Percentiles rank a stretch among this genome's conserved stretches.
These are phyloP conservation scores for Phytophthora tubulina DNA, from an alignment of 352 stramenopile species.

Conservation along the genomic window DNA sequence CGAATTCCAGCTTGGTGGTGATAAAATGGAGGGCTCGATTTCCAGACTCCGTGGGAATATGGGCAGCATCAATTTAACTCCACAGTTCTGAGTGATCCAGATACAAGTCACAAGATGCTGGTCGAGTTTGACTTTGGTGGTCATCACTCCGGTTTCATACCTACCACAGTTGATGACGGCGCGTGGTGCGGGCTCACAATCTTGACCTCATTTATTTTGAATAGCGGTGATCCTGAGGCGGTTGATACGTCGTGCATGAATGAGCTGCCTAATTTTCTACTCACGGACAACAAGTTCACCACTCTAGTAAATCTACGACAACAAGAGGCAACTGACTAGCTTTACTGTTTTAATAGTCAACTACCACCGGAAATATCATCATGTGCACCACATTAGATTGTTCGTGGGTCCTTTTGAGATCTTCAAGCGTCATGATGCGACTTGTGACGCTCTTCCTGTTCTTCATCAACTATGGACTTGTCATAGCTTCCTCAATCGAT, in stretches of 20 bases:
- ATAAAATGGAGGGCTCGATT: conserved; percentile 55
- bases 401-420: conserved; percentile 10
- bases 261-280: conserved; percentile 37
- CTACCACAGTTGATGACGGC: conserved; percentile 39
- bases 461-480: conserved; percentile 10
- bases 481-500: neutral
- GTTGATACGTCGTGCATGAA: conserved; percentile 54
- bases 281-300: conserved; percentile 31
- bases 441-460: conserved; percentile 19
- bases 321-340: too few relatives aligned
- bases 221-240: conserved; percentile 32
- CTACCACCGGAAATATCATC: conserved; percentile 4
- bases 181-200: conserved; percentile 45
- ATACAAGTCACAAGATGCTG: conserved; percentile 48
- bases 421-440: conserved; percentile 20
- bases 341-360: too few relatives aligned
- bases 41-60: conserved; percentile 54
- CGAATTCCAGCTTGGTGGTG: conserved; percentile 47
- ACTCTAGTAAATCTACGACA: conserved; percentile 11
- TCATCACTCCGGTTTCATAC: conserved; percentile 43
- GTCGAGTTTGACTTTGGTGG: conserved; percentile 55
- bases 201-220: conserved; percentile 45
- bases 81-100: conserved; percentile 21
- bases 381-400: conserved; percentile 7
- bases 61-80: conserved; percentile 38